Base-by-base conservation (phyloP, 2,329 filamentous ascomycete genomes). In the Talaromyces funiculosus region DNA sequence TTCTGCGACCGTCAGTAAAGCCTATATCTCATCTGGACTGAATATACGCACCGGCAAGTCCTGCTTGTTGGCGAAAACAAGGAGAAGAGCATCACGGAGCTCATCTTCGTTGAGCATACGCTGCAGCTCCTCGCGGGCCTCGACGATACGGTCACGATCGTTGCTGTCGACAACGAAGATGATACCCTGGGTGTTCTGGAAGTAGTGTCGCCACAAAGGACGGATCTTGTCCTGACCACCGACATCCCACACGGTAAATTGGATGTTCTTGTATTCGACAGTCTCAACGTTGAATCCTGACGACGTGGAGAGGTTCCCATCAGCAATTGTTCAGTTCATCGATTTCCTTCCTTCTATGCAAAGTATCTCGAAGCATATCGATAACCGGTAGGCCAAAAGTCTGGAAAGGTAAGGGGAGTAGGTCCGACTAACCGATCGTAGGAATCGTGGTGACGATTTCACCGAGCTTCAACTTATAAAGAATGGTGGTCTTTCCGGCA, bases 151-250 rank as follows among this genome's bases (percentile, higher is more conserved):
- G 80, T 96, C 92, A 77, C 92, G 90, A 86, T 99, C 94, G 81
- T 96, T 97, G 82, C 89, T 93, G 82, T 99, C 94, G 77, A 99
- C 92, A 71, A 99, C 94, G 85, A 99, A 99, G 82, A 99, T 97
- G 79, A 99, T 93, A 78, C 94, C 94, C 82, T 99, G 94, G 69
- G 94, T 99, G 82, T 96, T 96, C 82, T 96, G 92, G 88, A 97
- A 99, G 84, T 99, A 99, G 81, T 97, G 94, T 83, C 94, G 92
- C 94, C 94, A 99, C 75, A 99, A 84, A 76, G 94, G 94, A 79
- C 94, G 88, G 78, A 99, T 99, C 90, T 97, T 97, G 87, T 99
- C 94, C 85, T 99, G 94, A 79, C 94, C 94, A 84, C 94, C 94
- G 75, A 99, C 94, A 84, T 97, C 94, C 94, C 94, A 99, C 77